Percentiles rank a stretch among this genome's conserved stretches.
phyloP scores from a whole-genome alignment of 805 yeast species.

The Grigorovia transvaalensis region DNA sequence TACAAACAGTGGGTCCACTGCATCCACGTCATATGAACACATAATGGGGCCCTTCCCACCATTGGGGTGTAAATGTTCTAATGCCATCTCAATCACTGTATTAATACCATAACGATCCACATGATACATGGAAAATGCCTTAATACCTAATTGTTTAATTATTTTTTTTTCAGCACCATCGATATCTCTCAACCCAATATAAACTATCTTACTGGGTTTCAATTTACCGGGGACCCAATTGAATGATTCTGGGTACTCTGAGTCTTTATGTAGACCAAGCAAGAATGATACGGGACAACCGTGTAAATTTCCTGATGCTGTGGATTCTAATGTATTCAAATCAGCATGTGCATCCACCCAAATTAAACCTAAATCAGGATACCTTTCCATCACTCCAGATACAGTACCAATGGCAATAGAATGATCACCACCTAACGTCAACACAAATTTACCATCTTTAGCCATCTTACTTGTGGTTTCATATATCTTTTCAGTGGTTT shows the following conservation, averaged over 20 bases:
- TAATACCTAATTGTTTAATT: constrained; percentile 56
- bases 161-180: constrained; percentile 77
- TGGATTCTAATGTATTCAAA: constrained; percentile 75
- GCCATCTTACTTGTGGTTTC: constrained; percentile 47
- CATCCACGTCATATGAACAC: constrained; percentile 91
- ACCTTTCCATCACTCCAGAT: constrained; percentile 63
- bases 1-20: constrained; percentile 86
- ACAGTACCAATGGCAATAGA: constrained; percentile 92
- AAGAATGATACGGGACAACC: constrained; percentile 94
- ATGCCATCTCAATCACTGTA: constrained; percentile 84
- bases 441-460: constrained; percentile 44
- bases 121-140: constrained; percentile 92
- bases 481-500: constrained; percentile 55
- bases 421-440: constrained; percentile 94
- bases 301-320: constrained; percentile 85
- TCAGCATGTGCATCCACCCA: constrained; percentile 99
- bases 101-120: constrained; percentile 90
- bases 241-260: constrained; percentile 51
- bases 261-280: constrained; percentile 62
- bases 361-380: constrained; percentile 80
- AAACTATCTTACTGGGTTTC: constrained; percentile 63
- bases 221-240: constrained; percentile 70
- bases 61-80: constrained; percentile 64
- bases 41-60: constrained; percentile 67
- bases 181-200: constrained; percentile 90